A percentile compares a stretch with the other conserved stretches of the same genome.
Evolutionary conservation across 2,329 filamentous ascomycete species (phyloP).

Genomic region (Elsinoe fawcettii): DNA sequence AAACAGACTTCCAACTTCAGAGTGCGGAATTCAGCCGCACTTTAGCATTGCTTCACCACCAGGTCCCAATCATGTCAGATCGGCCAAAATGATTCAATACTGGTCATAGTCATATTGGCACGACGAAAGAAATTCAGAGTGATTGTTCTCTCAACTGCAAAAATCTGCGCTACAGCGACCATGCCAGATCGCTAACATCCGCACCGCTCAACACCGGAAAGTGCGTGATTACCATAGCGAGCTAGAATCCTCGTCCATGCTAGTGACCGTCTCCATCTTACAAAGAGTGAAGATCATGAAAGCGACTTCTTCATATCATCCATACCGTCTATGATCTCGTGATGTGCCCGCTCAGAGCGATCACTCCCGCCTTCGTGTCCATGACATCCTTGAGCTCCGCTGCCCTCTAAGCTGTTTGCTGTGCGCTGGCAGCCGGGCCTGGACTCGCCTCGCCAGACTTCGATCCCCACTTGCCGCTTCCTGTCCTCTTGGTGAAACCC

Average conservation of each 20-base stretch:
- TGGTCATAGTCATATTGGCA: not conserved
- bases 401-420: constrained; percentile 1
- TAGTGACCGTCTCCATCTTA: not conserved
- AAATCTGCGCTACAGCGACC: constrained; percentile 9
- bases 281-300: not conserved
- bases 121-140: not conserved
- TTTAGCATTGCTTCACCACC: too few relatives aligned
- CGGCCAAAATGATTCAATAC: not conserved
- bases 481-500: not conserved
- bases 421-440: not conserved
- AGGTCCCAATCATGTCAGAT: too few relatives aligned
- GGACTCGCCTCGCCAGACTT: not conserved
- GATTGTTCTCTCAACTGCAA: constrained; percentile 1
- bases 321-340: not conserved
- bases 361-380: not conserved
- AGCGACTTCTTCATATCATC: not conserved
- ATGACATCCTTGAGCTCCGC: not conserved
- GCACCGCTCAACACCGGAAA: not conserved
- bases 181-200: constrained; percentile 9
- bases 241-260: not conserved
- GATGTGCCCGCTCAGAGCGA: not conserved
- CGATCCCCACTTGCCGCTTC: not conserved
- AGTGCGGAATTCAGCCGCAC: not conserved
- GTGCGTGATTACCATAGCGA: not conserved
- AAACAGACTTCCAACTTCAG: constrained; percentile 15